Base-by-base conservation (phyloP, 2,329 filamentous ascomycete genomes). In the Fusarium staphyleae region DNA sequence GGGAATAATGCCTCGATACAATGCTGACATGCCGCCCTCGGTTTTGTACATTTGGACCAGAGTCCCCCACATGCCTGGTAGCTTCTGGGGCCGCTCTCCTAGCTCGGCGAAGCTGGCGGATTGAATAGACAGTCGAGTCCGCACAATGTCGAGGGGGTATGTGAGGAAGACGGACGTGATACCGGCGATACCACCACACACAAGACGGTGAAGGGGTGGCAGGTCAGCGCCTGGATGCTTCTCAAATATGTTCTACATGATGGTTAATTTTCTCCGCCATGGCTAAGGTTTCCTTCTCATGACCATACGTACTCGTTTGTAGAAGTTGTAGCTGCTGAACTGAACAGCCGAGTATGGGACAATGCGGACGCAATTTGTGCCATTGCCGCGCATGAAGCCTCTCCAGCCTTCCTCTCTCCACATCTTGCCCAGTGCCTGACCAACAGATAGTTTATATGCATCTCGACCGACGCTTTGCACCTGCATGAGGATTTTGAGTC, bases 291-390 rank as follows among this genome's bases (percentile, higher is more conserved):
- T 24, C 28, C n/a, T 11, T 16, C 13, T 14, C n/a, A 12, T 3
- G 15, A 15, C 19, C 9, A 16, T 30, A 48, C 87, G 72, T 78
- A 96, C 93, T 77, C 87, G 84, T 76, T 96, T 97, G 77, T 99
- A 99, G 65, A 98, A 86, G 72, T 96, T 98, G 79, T 98, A 99
- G 71, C 92, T 96, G 65, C 93, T 93, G 74, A 99, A 99, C 71
- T 99, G 95, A 33, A 98, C 95, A 10, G 95, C 95, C 42, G 93
- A 98, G 74, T 99, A 99, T 4, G 95, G 95, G 45, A 99, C 91
- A 64, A 99, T 99, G 57, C 95, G 90, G 68, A 99, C 91, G 80
- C 95, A 99, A 75, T 99, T 99, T 56, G 93, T 97, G 60, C 95
- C 95, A 72, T 99, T 99, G 45, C 95, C 95, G 63, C 92, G 87